Evolutionary conservation across 2,329 filamentous ascomycete species (phyloP), one percentile per base, ranked within the genome.

Genomic region (Lachnellula occidentalis): DNA sequence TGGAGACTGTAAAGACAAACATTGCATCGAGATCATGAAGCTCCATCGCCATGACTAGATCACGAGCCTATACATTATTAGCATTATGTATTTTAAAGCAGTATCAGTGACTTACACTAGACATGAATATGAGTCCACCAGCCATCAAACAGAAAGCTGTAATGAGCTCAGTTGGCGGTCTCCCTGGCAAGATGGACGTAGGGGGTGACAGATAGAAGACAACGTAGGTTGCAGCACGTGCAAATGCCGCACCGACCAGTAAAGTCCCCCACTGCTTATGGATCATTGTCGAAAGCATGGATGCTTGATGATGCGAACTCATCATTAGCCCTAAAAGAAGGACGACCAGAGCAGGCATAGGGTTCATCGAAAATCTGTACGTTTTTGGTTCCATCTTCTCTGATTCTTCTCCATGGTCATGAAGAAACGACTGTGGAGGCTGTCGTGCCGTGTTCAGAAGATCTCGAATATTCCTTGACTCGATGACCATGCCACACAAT

Each of bases 251-350:
- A 24, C 86, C 90, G 46, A 89, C 80, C 51, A 97, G 79, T 61
- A 97, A 79, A 65, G 84, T 85, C 24, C 92, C 92, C 92, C 92
- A 97, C 71, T 96, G 92, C 67, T 86, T 86, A 73, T 97, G 92
- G 48, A 97, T 81, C 89, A 94, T 96, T 62, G 85, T 89, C 9
- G 90, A 92, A 46, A 91, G 79, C 86, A 90, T 90, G 56, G 84
- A 88, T 27, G 77, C 70, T 57, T 70, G 67, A 56, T 92, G 89
- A 71, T 97, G 92, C 24, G 88, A 90, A 67, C 87, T 87, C 92
- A 97, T 97, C 88, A 96, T 94, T 69, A 92, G 82, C 34, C 94
- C 94, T 1, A 96, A 77, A 1, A 96, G 76, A 55, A 96, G 76
- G 61, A 97, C 92, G 48, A 96, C 82, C 4, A 97, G 77, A 1